Evolutionary conservation across 345 rosid species (phyloP).

Genomic region (Pseudoturritis turrita): DNA sequence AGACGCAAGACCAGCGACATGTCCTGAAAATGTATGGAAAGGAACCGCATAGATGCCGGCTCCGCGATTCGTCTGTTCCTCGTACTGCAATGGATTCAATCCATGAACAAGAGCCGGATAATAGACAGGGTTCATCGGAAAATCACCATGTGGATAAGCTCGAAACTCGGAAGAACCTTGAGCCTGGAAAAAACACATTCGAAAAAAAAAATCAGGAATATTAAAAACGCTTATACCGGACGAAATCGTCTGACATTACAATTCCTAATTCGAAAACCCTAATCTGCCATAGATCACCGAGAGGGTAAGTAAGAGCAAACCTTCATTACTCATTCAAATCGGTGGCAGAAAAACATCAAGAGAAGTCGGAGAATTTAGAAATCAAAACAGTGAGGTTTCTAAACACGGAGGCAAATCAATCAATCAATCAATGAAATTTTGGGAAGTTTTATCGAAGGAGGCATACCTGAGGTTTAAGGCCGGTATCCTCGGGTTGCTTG

Average conservation of each 20-base stretch:
- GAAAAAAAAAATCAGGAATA: too few relatives aligned
- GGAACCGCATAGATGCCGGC: conserved; percentile 77
- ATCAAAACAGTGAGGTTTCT: background rate
- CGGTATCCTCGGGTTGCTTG: background rate
- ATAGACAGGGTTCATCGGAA: conserved; percentile 51
- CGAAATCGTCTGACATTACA: background rate
- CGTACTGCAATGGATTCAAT: conserved; percentile 32
- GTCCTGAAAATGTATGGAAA: conserved; percentile 33
- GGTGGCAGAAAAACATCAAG: too few relatives aligned
- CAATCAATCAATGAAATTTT: background rate
- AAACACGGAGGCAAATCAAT: background rate
- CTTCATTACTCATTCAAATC: too few relatives aligned
- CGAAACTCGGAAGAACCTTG: conserved; percentile 2
- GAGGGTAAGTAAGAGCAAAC: background rate
- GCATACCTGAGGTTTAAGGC: background rate
- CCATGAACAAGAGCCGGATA: conserved; percentile 36
- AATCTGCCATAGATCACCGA: background rate
- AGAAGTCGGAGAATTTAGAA: too few relatives aligned
- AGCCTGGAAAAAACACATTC: background rate
- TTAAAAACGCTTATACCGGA: too few relatives aligned
- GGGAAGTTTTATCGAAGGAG: background rate
- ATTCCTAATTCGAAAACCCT: background rate
- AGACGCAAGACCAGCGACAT: conserved; percentile 50
- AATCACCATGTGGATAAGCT: conserved; percentile 37
- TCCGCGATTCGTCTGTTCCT: conserved; percentile 52